Evolutionary conservation across 2,329 filamentous ascomycete species (phyloP).

Genomic region (Claviceps humidiphila): DNA sequence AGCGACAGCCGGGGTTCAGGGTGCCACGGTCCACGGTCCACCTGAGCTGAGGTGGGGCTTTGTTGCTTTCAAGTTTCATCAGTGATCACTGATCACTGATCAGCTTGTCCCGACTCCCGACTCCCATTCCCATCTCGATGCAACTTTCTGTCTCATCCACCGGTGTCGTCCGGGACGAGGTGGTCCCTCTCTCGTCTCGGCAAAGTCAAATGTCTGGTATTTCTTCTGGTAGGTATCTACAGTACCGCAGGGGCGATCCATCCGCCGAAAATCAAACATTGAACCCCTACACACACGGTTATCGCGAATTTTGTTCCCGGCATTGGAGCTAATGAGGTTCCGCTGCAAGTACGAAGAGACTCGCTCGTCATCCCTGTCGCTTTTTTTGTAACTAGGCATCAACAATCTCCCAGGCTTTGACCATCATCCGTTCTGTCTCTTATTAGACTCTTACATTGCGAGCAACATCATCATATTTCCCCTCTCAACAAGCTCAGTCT

Average conservation of each 20-base stretch:
- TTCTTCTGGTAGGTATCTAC: too few relatives aligned
- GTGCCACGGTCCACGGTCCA: too few relatives aligned
- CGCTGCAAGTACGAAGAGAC: neutral
- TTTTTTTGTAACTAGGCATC: neutral
- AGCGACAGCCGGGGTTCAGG: too few relatives aligned
- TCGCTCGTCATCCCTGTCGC: slow-evolving; percentile 2
- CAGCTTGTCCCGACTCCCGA: too few relatives aligned
- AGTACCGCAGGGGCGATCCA: neutral
- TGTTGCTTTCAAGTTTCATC: too few relatives aligned
- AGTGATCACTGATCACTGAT: too few relatives aligned
- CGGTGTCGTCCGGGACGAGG: too few relatives aligned
- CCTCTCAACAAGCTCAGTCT: neutral
- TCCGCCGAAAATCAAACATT: neutral
- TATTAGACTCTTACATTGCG: neutral
- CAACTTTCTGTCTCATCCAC: too few relatives aligned
- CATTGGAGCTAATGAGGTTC: neutral
- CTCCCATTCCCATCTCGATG: too few relatives aligned
- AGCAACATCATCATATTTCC: neutral
- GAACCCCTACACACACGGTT: neutral
- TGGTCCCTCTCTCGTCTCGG: too few relatives aligned
- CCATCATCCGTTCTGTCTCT: neutral
- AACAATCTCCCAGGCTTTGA: neutral
- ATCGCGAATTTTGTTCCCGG: neutral
- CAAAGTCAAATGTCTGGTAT: too few relatives aligned
- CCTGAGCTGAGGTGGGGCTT: too few relatives aligned